Evolutionary conservation across 73 alveolate species (phyloP).

Genomic region (Paramecium octaurelia): DNA sequence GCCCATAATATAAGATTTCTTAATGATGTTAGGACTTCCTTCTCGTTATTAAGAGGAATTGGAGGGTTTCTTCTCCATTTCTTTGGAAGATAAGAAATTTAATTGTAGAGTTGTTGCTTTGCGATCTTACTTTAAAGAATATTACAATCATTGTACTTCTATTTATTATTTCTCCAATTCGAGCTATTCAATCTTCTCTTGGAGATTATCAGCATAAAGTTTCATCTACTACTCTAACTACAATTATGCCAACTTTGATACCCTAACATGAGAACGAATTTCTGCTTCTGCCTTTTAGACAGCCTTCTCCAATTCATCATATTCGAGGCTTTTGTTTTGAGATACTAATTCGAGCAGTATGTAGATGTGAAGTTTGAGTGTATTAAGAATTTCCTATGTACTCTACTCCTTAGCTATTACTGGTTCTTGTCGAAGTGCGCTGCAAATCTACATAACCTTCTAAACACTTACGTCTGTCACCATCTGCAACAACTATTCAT

Average conservation of each 20-base stretch:
- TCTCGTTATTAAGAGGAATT: not conserved
- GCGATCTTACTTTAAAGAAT: not conserved
- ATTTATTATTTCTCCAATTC: not conserved
- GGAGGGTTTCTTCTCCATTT: not conserved
- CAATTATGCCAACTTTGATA: not conserved
- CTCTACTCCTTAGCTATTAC: not conserved
- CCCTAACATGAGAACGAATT: not conserved
- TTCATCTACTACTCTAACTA: conserved; percentile 12
- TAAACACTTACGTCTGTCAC: not conserved
- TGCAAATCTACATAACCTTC: not conserved
- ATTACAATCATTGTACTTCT: not conserved
- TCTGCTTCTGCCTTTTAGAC: conserved; percentile 17
- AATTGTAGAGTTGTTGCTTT: not conserved
- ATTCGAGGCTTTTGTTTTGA: not conserved
- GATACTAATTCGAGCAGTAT: not conserved
- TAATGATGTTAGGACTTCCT: not conserved
- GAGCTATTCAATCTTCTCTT: not conserved
- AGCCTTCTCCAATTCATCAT: conserved; percentile 18
- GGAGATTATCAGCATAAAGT: not conserved
- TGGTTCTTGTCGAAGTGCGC: not conserved
- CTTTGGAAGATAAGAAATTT: not conserved
- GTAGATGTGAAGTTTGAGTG: not conserved
- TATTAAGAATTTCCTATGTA: not conserved
- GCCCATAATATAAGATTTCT: not conserved
- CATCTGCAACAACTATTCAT: not conserved